Evolutionary conservation across 352 stramenopile genomes (phyloP).

Genomic region (Globisporangium alternatum): DNA sequence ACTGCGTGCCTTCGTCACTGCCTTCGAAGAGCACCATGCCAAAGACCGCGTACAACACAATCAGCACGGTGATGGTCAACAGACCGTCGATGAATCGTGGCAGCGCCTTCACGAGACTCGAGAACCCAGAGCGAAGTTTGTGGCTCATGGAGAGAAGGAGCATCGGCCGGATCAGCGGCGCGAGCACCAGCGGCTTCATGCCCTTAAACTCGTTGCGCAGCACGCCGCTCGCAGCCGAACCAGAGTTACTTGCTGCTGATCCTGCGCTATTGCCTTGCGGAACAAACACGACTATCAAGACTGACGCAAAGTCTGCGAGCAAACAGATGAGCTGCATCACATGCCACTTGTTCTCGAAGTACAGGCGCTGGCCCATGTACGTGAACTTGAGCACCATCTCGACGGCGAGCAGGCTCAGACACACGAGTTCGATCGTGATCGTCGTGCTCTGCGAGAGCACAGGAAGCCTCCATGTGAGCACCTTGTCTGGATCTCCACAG

Average conservation of each 20-base stretch:
- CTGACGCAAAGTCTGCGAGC: conserved; percentile 37
- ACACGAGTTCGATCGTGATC: conserved; percentile 40
- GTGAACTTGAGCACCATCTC: conserved; percentile 51
- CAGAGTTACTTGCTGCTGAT: not conserved
- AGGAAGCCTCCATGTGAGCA: conserved; percentile 36
- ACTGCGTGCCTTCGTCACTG: conserved; percentile 39
- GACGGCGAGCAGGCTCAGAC: conserved; percentile 34
- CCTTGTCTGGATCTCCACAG: conserved; percentile 30
- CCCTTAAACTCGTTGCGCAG: conserved; percentile 7
- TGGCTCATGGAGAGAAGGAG: conserved; percentile 55
- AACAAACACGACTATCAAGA: conserved; percentile 34
- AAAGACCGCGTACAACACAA: conserved; percentile 54
- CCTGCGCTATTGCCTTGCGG: conserved; percentile 8
- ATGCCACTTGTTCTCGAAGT: conserved; percentile 58
- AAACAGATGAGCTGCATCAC: conserved; percentile 45
- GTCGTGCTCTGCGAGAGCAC: conserved; percentile 28
- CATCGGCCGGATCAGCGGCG: conserved; percentile 41
- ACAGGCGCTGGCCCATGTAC: conserved; percentile 44
- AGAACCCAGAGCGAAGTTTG: conserved; percentile 40
- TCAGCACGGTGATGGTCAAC: conserved; percentile 41
- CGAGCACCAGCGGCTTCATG: conserved; percentile 33
- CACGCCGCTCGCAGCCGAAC: not conserved
- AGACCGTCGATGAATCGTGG: conserved; percentile 45
- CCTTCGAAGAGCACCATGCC: conserved; percentile 69
- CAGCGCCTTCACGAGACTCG: conserved; percentile 39